Evolutionary conservation across 1,284 basidiomycete genomes (phyloP), one percentile per base, ranked within the genome.

Genomic region (Trichosporon sp.): DNA sequence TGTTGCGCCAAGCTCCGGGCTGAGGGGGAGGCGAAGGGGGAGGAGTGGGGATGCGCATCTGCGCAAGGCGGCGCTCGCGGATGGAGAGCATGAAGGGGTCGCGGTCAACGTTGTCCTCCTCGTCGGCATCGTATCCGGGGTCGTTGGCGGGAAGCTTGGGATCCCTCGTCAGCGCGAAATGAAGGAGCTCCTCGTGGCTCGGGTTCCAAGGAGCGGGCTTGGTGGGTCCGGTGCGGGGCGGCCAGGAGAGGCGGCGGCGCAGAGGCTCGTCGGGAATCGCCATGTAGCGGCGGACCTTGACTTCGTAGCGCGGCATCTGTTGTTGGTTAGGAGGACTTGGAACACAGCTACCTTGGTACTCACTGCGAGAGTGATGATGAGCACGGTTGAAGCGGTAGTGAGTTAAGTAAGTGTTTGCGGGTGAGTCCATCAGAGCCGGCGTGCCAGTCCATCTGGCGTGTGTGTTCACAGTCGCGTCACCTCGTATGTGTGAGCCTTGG

Each of bases 111-210:
- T 48, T 48, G 56, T 61, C 56, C 56, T 61, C 56, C 26, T 4
- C 14, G 31, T 61, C 56, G 12, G 26, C 56, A 32, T 61, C 56
- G 26, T 61, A 61, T 31, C 56, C 56, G 56, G 12, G 56, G 56
- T 61, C 56, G 26, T 61, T 31, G 26, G 10, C 26, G 2, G 56
- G 56, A 2, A 35, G 3, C 8, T 32, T 12, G 11, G 21, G 31
- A 14, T 14, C 19, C 7, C 12, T 32, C 26, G 10, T 12, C 21
- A 26, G 26, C 11, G 6, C 6, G 26, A 48, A 16, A 8, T 19
- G 56, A 21, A 11, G 10, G 56, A 4, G 14, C 26, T 26, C 26
- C 14, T 35, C 11, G 31, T 61, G 21, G 56, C 8, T 40, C 38
- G 35, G 35, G 38, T 40, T 12, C 10, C 38, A 40, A 10, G 11